Evolutionary conservation across 305 asterid species (phyloP).

Genomic region (Rubia balearica): DNA sequence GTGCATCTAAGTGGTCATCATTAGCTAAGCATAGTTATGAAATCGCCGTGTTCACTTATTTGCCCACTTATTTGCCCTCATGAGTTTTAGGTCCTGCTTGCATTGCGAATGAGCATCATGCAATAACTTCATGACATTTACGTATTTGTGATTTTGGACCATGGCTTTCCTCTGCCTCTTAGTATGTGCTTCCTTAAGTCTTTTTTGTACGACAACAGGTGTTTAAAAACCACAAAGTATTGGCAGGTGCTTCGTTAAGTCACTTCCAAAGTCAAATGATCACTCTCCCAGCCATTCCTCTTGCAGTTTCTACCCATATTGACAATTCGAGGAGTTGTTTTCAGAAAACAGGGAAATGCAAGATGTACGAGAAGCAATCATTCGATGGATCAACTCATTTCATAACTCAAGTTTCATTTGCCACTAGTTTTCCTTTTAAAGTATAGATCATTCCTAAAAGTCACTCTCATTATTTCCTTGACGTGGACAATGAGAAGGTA

Average conservation of each 20-base stretch:
- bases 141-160: background rate
- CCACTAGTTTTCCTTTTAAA: slow-evolving; percentile 79
- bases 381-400: slow-evolving; percentile 57
- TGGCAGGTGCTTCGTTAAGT: slow-evolving; percentile 97
- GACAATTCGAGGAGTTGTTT: slow-evolving; percentile 60
- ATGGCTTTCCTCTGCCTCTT: background rate
- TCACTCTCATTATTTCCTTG: slow-evolving; percentile 73
- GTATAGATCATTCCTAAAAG: slow-evolving; percentile 75
- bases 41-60: too few species aligned
- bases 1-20: too few species aligned
- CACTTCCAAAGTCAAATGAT: slow-evolving; percentile 93
- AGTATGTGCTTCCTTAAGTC: background rate
- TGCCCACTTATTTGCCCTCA: too few species aligned
- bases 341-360: slow-evolving; percentile 65
- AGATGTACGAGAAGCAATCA: slow-evolving; percentile 45
- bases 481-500: slow-evolving; percentile 63
- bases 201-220: slow-evolving; percentile 30
- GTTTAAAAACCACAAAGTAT: slow-evolving; percentile 88
- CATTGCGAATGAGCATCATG: too few species aligned
- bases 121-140: too few species aligned
- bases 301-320: slow-evolving; percentile 53
- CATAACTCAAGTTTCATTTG: slow-evolving; percentile 62
- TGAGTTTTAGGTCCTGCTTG: too few species aligned
- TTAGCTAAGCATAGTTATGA: too few species aligned
- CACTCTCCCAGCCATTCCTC: slow-evolving; percentile 80